These are phyloP conservation scores for Ambrosia artemisiifolia DNA, from an alignment of 129 eudicot genomes.

Conservation along the genomic window DNA sequence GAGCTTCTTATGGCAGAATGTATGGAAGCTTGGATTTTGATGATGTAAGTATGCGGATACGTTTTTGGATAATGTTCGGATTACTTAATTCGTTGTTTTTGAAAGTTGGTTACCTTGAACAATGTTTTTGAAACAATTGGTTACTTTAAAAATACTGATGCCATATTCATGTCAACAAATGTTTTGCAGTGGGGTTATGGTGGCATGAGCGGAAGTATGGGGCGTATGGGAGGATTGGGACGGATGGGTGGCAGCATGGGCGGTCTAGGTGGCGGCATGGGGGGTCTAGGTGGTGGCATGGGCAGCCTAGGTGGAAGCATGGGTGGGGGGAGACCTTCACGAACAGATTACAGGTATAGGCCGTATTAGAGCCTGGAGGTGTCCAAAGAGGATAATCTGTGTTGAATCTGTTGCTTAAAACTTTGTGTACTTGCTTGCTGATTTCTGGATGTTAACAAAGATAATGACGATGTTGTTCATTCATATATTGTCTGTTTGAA, in stretches of 20 bases:
- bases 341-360: constrained; percentile 76
- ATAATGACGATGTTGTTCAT: background rate
- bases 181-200: constrained; percentile 75
- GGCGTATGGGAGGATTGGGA: constrained; percentile 47
- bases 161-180: background rate
- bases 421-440: constrained; percentile 16
- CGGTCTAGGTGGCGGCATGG: constrained; percentile 33
- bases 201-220: constrained; percentile 45
- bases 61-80: background rate
- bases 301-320: constrained; percentile 38
- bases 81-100: too few species aligned
- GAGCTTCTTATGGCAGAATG: constrained; percentile 80
- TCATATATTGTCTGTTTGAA: background rate
- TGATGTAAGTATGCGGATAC: constrained; percentile 68
- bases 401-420: constrained; percentile 14
- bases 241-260: constrained; percentile 36
- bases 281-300: constrained; percentile 37
- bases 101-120: too few species aligned
- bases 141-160: too few species aligned
- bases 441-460: constrained; percentile 16
- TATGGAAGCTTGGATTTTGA: constrained; percentile 84
- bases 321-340: constrained; percentile 66
- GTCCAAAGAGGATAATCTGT: background rate
- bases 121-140: too few species aligned
- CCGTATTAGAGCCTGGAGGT: constrained; percentile 56